These are phyloP conservation scores for Venturia nashicola DNA, from an alignment of 2,329 filamentous ascomycete genomes.

Conservation along the genomic window DNA sequence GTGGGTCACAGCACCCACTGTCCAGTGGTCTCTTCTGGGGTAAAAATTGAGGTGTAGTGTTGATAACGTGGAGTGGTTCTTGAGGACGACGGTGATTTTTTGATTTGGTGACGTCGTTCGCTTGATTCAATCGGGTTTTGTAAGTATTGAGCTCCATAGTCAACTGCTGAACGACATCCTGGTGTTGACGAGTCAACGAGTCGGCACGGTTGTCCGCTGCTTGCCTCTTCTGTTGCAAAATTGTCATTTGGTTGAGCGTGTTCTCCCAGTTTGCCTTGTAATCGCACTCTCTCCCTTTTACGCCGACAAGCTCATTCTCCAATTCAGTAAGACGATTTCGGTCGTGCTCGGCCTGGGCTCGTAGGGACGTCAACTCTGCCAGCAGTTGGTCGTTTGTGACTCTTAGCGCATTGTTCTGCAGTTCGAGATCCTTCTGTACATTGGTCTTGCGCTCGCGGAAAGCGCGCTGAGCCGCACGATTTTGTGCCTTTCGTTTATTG, in stretches of 20 bases:
- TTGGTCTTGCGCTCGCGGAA: constrained; percentile 82
- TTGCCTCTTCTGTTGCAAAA: background rate
- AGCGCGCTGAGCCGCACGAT: constrained; percentile 78
- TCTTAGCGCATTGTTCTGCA: background rate
- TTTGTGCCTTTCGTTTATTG: constrained; percentile 89
- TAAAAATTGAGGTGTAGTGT: background rate
- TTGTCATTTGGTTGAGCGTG: background rate
- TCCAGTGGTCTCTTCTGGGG: background rate
- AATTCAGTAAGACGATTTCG: background rate
- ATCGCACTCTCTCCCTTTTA: background rate
- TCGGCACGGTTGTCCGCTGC: background rate
- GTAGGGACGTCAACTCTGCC: background rate
- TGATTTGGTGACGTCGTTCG: background rate
- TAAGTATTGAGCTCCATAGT: background rate
- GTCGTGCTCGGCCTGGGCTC: background rate
- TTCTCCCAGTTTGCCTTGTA: background rate
- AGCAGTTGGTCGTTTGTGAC: background rate
- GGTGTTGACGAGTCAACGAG: background rate
- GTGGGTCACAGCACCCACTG: constrained; percentile 10
- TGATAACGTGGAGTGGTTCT: background rate
- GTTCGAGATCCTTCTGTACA: constrained; percentile 57
- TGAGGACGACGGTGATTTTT: background rate
- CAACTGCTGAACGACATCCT: background rate
- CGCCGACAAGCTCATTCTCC: background rate
- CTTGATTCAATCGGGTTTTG: background rate